Percentiles rank a stretch among this genome's conserved stretches.
phyloP scores from a whole-genome alignment of 2,329 filamentous ascomycete species.

The Raffaelea arxii region DNA sequence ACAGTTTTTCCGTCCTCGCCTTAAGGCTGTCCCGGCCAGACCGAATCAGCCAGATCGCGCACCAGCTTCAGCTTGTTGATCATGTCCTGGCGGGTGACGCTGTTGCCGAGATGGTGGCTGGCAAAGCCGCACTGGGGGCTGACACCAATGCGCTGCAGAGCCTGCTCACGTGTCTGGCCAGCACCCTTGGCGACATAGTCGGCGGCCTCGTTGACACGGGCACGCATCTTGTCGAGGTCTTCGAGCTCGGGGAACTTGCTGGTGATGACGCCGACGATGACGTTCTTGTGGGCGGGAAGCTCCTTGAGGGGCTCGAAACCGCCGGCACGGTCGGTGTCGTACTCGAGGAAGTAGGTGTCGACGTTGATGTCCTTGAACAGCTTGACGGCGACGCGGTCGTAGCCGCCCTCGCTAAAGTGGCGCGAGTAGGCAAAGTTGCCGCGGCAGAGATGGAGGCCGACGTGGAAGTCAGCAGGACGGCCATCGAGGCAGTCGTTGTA shows the following conservation, averaged over 20 bases:
- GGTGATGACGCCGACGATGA: conserved; percentile 47
- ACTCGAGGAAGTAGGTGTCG: conserved; percentile 38
- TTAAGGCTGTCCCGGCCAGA: conserved; percentile 40
- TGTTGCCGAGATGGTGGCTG: conserved; percentile 58
- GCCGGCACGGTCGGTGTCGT: conserved; percentile 45
- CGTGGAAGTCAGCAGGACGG: conserved; percentile 55
- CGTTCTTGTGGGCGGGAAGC: conserved; percentile 50
- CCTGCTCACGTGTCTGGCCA: conserved; percentile 51
- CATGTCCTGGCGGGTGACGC: conserved; percentile 58
- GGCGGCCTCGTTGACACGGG: conserved; percentile 46
- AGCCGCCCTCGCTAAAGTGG: conserved; percentile 55
- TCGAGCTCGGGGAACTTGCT: conserved; percentile 14
- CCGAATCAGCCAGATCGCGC: conserved; percentile 52
- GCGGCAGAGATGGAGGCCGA: conserved; percentile 59
- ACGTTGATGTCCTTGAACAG: conserved; percentile 50
- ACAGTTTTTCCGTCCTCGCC: not conserved
- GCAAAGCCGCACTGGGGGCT: conserved; percentile 65
- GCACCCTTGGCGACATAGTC: conserved; percentile 57
- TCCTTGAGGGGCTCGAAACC: conserved; percentile 52
- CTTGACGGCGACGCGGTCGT: conserved; percentile 51
- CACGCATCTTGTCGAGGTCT: conserved; percentile 43
- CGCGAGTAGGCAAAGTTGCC: conserved; percentile 53
- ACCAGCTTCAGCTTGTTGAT: conserved; percentile 61
- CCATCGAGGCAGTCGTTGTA: conserved; percentile 61
- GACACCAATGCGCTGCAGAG: conserved; percentile 54